These are phyloP conservation scores for Jaltomata sinuosa DNA, from an alignment of 257 asterid genomes.

Conservation along the genomic window DNA sequence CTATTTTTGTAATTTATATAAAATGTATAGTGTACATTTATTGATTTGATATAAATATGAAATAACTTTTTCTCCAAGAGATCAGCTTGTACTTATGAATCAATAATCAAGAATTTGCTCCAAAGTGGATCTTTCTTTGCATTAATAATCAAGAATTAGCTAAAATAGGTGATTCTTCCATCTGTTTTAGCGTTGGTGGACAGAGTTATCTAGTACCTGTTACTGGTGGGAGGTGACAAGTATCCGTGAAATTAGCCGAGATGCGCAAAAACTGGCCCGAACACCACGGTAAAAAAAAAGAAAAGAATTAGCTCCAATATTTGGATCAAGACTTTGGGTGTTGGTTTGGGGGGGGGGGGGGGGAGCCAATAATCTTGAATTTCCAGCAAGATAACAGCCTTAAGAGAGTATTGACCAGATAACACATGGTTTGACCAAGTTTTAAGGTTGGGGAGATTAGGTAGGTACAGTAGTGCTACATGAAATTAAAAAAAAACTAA, in stretches of 20 bases:
- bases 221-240: too few species aligned
- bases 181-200: too few species aligned
- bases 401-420: constrained; percentile 11
- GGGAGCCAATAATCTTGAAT: constrained; percentile 4
- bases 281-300: too few species aligned
- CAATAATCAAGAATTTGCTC: background rate
- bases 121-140: too few species aligned
- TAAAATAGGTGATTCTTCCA: too few species aligned
- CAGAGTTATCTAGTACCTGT: too few species aligned
- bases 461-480: background rate
- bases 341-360: background rate
- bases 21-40: background rate
- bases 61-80: background rate
- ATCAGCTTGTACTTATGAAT: background rate
- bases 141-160: too few species aligned
- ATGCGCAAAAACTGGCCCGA: too few species aligned
- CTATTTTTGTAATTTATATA: background rate
- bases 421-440: background rate
- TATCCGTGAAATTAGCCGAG: too few species aligned
- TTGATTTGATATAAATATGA: background rate
- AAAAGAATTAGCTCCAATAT: background rate
- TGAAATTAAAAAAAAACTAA: background rate
- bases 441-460: background rate
- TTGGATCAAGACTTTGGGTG: constrained; percentile 5
- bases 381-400: constrained; percentile 38